phyloP scores from a whole-genome alignment of 108 stramenopile species.

The Cyclostephanos invisitatus region DNA sequence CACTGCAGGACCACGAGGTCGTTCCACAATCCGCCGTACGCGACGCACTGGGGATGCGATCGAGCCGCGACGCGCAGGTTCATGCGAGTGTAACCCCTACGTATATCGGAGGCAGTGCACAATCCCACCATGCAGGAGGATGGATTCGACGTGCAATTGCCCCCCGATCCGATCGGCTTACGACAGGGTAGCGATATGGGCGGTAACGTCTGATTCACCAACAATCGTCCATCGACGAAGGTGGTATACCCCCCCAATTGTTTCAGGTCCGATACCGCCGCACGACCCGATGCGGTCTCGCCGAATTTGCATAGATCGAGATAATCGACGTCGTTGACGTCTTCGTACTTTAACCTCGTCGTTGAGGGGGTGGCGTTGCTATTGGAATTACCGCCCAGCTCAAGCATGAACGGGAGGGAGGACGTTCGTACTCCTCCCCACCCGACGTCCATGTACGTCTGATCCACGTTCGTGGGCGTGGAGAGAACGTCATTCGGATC shows the following conservation, averaged over 20 bases:
- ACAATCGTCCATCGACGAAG: constrained; percentile 18
- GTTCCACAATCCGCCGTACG: background rate
- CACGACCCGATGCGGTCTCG: background rate
- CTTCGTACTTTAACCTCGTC: background rate
- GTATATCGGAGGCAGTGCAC: background rate
- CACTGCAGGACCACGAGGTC: background rate
- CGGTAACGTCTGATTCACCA: constrained; percentile 17
- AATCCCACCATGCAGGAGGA: constrained; percentile 5
- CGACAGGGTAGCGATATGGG: constrained; percentile 4
- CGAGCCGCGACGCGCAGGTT: background rate
- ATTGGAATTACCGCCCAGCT: background rate
- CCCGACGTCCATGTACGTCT: constrained; percentile 13
- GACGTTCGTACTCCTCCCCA: constrained; percentile 27
- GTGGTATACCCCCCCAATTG: constrained; percentile 22
- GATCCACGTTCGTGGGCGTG: constrained; percentile 13
- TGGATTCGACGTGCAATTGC: background rate
- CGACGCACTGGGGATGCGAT: background rate
- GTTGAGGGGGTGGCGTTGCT: background rate
- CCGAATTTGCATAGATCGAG: constrained; percentile 9
- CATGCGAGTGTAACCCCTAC: background rate
- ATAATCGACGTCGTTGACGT: constrained; percentile 14
- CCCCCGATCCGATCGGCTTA: background rate
- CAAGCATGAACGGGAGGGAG: constrained; percentile 15
- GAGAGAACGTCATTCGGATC: background rate
- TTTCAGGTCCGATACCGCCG: constrained; percentile 5